Evolutionary conservation across 2,329 filamentous ascomycete genomes (phyloP), one percentile per base, ranked within the genome.

Genomic region (Trichoderma cornu-damae): DNA sequence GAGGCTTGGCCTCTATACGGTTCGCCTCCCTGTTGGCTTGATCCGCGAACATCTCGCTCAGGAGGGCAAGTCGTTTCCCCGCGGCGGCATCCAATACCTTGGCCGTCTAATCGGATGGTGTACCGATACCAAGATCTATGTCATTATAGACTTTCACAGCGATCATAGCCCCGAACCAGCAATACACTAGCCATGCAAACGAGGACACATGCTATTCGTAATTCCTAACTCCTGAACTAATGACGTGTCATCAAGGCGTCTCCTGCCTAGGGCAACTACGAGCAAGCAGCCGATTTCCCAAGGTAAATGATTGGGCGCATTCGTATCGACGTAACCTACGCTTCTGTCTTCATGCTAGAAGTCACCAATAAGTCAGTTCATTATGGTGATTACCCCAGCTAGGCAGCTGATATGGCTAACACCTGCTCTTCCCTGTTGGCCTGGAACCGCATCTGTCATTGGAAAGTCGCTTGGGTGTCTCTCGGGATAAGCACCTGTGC

Each of bases 331-430:
- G 51, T 68, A 34, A 73, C 73, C 28, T 81, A 79, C 65, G 69
- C 75, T 53, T 82, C 79, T 43, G 81, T 84, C 24, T 81, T 81
- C 57, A 84, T 82, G 77, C 66, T 85, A 35, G 76, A 81, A 64
- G 68, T 85, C 11, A 70, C 84, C 54, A 85, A 85, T 63, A 82
- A 85, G 65, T 82, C 82, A 3, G 66, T 77, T 11, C 73, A 74
- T 49, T 60, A 61, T 38, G 67, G 73, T 48, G 62, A 67, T 9
- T 64, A 59, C 49, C 58, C 46, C 22, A 50, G 48, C n/a, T 46
- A 65, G 35, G 63, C 64, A 11, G 61, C 61, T 5, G 65, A 68
- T 4, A 65, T 68, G 63, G 63, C 67, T 12, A 51, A 61, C 30
- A 65, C 44, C 9, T 68, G 65, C 14, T 67, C 68, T 6, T 66